These are phyloP conservation scores for Pseudisothecium myosuroides DNA, from an alignment of 225 moss, liverwort and hornwort species.

Conservation along the genomic window DNA sequence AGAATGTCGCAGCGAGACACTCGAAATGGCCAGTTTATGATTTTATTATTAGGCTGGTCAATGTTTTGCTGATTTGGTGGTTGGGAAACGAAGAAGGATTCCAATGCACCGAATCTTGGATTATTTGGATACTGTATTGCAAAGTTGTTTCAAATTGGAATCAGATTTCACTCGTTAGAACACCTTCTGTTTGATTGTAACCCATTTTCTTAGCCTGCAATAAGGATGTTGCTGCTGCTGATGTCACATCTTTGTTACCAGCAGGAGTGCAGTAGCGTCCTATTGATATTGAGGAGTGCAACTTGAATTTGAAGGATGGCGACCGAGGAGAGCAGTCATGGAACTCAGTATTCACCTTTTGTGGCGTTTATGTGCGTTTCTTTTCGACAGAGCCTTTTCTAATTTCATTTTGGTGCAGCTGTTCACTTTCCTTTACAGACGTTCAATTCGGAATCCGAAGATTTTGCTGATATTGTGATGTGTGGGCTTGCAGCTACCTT, in stretches of 20 bases:
- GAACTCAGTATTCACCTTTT: conserved; percentile 48
- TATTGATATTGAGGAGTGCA: neutral
- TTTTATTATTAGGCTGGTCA: neutral
- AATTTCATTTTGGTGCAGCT: neutral
- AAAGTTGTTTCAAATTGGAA: neutral
- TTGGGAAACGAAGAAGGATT: neutral
- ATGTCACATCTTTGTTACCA: neutral
- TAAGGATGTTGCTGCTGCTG: neutral
- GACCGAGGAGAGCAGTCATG: conserved; percentile 10
- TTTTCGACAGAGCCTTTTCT: neutral
- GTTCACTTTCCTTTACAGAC: neutral
- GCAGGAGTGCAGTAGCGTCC: neutral
- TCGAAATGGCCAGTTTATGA: neutral
- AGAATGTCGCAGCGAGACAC: neutral
- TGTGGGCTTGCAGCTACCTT: conserved; percentile 44
- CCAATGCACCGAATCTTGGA: neutral
- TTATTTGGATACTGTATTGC: neutral
- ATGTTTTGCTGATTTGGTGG: neutral
- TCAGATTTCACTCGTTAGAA: neutral
- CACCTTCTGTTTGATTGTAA: neutral
- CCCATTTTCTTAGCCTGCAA: neutral
- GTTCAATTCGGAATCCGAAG: neutral
- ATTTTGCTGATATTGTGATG: neutral
- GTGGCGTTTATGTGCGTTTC: conserved; percentile 35
- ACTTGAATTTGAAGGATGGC: conserved; percentile 4